Conservation (phyloP, 148 eudicot genomes). For the Salicornia ramosissima region DNA sequence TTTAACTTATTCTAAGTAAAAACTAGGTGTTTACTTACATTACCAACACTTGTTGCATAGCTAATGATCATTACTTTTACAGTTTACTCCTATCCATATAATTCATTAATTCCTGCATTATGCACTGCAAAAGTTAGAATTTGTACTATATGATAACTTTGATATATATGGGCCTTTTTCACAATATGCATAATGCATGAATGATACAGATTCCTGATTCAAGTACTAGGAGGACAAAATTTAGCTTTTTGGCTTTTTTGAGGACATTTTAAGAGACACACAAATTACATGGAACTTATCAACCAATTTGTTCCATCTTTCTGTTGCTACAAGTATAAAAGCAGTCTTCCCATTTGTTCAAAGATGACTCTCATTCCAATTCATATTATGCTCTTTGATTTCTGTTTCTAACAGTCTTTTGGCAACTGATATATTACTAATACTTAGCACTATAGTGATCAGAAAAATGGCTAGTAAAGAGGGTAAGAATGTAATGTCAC, state of each 20-base stretch:
- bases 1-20: no score
- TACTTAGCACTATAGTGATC: neutral
- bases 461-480: slow-evolving; percentile 29
- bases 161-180: neutral
- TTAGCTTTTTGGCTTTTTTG: slow-evolving; percentile 1
- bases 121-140: neutral
- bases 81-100: neutral
- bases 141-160: neutral
- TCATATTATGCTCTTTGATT: neutral
- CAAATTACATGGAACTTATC: slow-evolving; percentile 11
- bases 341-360: neutral
- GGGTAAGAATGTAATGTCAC: slow-evolving; percentile 27
- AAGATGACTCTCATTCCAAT: neutral
- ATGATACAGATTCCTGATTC: neutral
- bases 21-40: no score
- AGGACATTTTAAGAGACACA: slow-evolving; percentile 16
- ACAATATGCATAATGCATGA: neutral
- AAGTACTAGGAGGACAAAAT: neutral
- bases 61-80: no score
- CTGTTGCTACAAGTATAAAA: neutral
- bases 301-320: neutral
- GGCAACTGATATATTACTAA: neutral
- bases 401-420: no score
- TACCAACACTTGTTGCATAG: no score
- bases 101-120: no score